phyloP scores from a whole-genome alignment of 139 green algal species.

The Tetradesmus obliquus region DNA sequence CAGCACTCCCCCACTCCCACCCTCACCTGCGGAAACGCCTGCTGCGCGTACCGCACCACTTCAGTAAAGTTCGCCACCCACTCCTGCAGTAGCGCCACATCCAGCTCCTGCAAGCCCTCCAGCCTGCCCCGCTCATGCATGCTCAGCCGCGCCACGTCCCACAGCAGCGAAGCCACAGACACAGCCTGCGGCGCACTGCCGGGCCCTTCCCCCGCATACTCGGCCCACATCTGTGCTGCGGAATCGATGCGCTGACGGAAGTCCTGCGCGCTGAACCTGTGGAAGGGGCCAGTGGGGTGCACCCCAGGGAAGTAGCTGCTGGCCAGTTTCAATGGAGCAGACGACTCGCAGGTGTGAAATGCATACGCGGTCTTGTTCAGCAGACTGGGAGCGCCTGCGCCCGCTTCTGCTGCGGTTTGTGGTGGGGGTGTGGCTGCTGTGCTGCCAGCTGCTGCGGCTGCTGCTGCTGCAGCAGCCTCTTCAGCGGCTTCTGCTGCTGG shows the following conservation, averaged over 20 bases:
- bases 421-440: not conserved
- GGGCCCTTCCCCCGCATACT: constrained; percentile 1
- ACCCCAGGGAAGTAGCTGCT: constrained; percentile 54
- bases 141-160: constrained; percentile 47
- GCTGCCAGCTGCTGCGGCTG: not conserved
- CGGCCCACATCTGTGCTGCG: constrained; percentile 20
- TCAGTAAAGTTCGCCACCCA: constrained; percentile 46
- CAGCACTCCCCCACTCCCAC: not conserved
- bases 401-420: not conserved
- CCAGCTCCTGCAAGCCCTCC: constrained; percentile 13
- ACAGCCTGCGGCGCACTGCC: constrained; percentile 7
- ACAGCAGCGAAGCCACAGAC: constrained; percentile 42
- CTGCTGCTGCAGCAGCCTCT: constrained; percentile 37
- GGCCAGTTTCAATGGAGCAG: constrained; percentile 15
- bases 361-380: constrained; percentile 34
- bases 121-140: constrained; percentile 37
- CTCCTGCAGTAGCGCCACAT: not conserved
- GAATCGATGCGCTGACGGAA: constrained; percentile 26
- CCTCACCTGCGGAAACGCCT: constrained; percentile 38
- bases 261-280: constrained; percentile 27
- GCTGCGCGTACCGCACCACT: constrained; percentile 27
- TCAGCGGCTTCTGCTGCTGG: constrained; percentile 34
- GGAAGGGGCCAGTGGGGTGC: constrained; percentile 46
- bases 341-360: not conserved
- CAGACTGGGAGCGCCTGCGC: not conserved